Evolutionary conservation across 805 yeast species (phyloP), one percentile per base, ranked within the genome.

Genomic region (Cyberlindnera maclurae): DNA sequence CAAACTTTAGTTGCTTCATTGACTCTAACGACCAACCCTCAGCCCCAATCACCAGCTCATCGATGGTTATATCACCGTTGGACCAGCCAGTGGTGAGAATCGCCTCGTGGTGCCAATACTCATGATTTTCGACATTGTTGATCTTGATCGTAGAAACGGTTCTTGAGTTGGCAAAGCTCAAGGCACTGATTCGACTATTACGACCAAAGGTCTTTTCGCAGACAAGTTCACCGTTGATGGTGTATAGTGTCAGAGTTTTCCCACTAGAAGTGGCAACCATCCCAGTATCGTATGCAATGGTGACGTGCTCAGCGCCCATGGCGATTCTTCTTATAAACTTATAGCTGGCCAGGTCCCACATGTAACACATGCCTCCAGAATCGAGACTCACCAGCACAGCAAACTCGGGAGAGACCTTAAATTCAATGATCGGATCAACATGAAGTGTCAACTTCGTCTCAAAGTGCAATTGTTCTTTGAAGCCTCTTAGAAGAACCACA

Each of bases 331-430:
- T 58, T 3, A 82, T 69, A 31, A 70, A 67, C 37, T 68, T 68
- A 37, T 64, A 65, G 24, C 78, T 54, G 2, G 77, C 67, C 29
- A 77, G 47, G 49, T 85, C 86, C 90, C 95, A 85, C 4, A 78
- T 45, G 15, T 68, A 67, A 3, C 77, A 73, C 3, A 56, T 55
- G 1, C 94, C 90, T 8, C 55, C 61, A 0, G 39, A 48, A 52
- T 82, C 87, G 17, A 75, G 55, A 43, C 81, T 72, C 11, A 80
- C 43, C 9, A 81, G 63, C 3, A 71, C 55, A 38, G 79, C 77
- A 51, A 67, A 80, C 31, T 75, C 71, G 7, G 68, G 60, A 18
- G 79, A 71, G 26, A 68, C 65, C 29, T 63, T 60, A 18, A 86
- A 51, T n/a, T 65, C 64, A 12, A 51, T 59, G 4, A 84, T 65